Evolutionary conservation across 2,329 filamentous ascomycete species (phyloP).

Genomic region (Trichoderma lentiforme): DNA sequence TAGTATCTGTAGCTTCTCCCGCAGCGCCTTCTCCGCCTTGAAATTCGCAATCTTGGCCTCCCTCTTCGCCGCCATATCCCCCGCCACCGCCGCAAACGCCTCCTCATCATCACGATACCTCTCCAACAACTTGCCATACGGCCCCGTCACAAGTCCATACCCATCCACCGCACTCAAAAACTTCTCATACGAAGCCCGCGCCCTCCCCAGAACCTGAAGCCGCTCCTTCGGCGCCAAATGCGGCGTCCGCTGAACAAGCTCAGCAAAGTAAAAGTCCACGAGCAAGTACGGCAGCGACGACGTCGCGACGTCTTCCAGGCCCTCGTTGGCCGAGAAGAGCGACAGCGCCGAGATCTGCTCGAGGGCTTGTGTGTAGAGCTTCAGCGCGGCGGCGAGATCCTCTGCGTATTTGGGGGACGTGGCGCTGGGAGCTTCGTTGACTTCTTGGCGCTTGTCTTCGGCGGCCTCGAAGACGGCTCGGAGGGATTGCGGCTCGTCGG

Average conservation of each 20-base stretch:
- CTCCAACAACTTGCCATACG: conserved; percentile 67
- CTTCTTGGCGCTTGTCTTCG: conserved; percentile 47
- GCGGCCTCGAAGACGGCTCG: conserved; percentile 49
- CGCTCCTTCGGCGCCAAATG: conserved; percentile 54
- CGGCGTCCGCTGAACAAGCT: conserved; percentile 68
- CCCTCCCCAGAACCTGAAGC: conserved; percentile 57
- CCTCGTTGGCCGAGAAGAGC: conserved; percentile 89
- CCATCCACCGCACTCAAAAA: conserved; percentile 75
- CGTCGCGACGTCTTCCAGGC: conserved; percentile 80
- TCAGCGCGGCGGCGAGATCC: conserved; percentile 63
- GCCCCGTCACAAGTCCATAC: conserved; percentile 67
- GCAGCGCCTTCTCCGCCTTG: conserved; percentile 79
- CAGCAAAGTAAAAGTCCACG: conserved; percentile 73
- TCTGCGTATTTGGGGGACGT: conserved; percentile 65
- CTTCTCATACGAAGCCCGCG: conserved; percentile 69
- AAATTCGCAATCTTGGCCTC: conserved; percentile 85
- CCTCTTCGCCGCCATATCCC: conserved; percentile 62
- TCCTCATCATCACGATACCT: conserved; percentile 68
- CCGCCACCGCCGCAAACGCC: conserved; percentile 68
- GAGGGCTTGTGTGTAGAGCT: conserved; percentile 70
- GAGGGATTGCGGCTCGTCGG: conserved; percentile 48
- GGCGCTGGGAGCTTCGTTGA: conserved; percentile 64
- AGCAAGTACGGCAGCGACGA: conserved; percentile 83
- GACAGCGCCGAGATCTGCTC: conserved; percentile 66
- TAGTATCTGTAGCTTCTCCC: conserved; percentile 68